Percentiles rank a stretch among this genome's conserved stretches.
These are phyloP conservation scores for Sarcocystis neurona DNA, from an alignment of 169 alveolate species.

Conservation along the genomic window DNA sequence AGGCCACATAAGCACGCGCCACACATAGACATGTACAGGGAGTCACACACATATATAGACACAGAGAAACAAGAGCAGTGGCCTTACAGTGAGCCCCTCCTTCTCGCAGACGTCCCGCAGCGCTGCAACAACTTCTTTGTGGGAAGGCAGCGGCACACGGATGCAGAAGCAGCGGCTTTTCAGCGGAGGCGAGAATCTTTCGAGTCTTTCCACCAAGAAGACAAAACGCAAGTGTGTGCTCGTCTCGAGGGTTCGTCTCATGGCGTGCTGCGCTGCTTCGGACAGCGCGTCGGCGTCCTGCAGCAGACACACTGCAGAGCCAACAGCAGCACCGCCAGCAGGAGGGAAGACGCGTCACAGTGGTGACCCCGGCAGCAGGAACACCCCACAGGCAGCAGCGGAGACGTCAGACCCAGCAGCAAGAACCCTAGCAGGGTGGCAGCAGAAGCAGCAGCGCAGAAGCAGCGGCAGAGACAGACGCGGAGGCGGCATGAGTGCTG, in stretches of 20 bases:
- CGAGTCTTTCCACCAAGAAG: constrained; percentile 9
- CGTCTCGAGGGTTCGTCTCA: constrained; percentile 27
- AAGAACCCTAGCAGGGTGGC: too few relatives aligned
- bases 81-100: background rate
- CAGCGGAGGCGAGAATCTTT: constrained; percentile 28
- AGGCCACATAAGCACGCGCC: too few relatives aligned
- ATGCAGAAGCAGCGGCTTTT: constrained; percentile 89
- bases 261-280: constrained; percentile 47
- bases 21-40: background rate
- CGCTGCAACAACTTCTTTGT: constrained; percentile 73
- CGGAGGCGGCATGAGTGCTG: too few relatives aligned
- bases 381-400: too few relatives aligned
- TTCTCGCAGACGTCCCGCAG: background rate
- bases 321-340: background rate
- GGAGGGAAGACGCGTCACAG: too few relatives aligned
- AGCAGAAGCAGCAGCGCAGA: too few relatives aligned
- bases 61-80: background rate
- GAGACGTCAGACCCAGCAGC: too few relatives aligned
- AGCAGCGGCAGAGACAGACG: too few relatives aligned
- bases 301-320: constrained; percentile 3
- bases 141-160: constrained; percentile 92
- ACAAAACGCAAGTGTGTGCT: background rate
- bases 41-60: background rate
- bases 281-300: constrained; percentile 36
- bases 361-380: too few relatives aligned